Conservation (phyloP, 1,284 basidiomycete genomes). For the Meira miltonrushii region DNA sequence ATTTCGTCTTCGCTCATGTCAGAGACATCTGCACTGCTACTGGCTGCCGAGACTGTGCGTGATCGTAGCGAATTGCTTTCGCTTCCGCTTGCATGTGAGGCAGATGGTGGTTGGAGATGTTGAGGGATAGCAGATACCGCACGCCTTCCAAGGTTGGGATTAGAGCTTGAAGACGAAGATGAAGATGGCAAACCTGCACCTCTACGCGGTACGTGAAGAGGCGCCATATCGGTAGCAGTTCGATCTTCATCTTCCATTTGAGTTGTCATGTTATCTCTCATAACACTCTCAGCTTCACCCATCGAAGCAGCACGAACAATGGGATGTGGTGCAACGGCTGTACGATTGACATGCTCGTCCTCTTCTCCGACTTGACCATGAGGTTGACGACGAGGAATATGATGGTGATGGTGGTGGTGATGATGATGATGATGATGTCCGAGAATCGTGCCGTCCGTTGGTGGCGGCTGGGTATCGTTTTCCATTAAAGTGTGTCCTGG, state of each 20-base stretch:
- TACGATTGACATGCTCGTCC: too few relatives aligned
- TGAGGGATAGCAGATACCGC: constrained; percentile 8
- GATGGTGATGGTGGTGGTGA: constrained; percentile 1
- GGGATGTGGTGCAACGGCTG: too few relatives aligned
- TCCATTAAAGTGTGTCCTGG: not conserved
- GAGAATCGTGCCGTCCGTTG: not conserved
- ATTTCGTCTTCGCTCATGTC: constrained; percentile 42
- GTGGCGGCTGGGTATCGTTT: not conserved
- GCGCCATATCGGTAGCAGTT: too few relatives aligned
- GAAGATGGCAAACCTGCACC: too few relatives aligned
- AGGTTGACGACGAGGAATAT: not conserved
- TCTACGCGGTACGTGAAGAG: too few relatives aligned
- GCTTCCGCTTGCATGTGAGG: not conserved
- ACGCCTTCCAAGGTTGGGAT: not conserved
- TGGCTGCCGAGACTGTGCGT: constrained; percentile 1
- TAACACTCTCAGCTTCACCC: too few relatives aligned
- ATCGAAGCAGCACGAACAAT: too few relatives aligned
- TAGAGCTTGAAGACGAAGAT: not conserved
- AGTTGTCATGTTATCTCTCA: too few relatives aligned
- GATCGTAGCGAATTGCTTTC: not conserved
- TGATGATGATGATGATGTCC: not conserved
- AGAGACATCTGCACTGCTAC: constrained; percentile 21
- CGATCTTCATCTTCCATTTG: too few relatives aligned
- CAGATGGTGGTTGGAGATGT: constrained; percentile 4
- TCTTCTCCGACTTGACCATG: not conserved